A percentile compares a stretch with the other conserved stretches of the same genome.
phyloP scores from a whole-genome alignment of 2,329 filamentous ascomycete genomes.

The Fusarium sp. region DNA sequence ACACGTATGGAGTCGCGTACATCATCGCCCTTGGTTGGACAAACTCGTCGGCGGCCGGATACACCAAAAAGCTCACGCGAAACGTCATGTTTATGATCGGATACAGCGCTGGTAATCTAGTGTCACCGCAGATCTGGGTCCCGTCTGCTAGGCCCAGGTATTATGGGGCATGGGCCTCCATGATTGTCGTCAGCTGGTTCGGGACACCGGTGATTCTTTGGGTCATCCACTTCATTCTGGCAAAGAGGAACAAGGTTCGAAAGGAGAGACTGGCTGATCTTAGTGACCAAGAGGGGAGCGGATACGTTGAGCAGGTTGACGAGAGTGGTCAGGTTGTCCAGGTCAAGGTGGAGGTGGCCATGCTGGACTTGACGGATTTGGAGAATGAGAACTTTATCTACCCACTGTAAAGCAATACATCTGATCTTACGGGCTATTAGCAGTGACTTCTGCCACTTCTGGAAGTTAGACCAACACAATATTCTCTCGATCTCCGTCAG shows the following conservation, averaged over 20 bases:
- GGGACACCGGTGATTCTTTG: slow-evolving; percentile 54
- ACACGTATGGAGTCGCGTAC: slow-evolving; percentile 53
- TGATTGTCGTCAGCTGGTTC: slow-evolving; percentile 52
- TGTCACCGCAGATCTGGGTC: slow-evolving; percentile 56
- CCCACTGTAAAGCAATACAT: slow-evolving; percentile 15
- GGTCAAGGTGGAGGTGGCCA: slow-evolving; percentile 53
- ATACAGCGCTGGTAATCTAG: slow-evolving; percentile 54
- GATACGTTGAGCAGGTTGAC: slow-evolving; percentile 46
- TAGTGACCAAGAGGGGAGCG: slow-evolving; percentile 42
- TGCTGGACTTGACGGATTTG: slow-evolving; percentile 57
- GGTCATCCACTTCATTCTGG: slow-evolving; percentile 52
- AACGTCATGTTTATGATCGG: slow-evolving; percentile 59
- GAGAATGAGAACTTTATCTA: slow-evolving; percentile 59
- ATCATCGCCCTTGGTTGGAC: slow-evolving; percentile 56
- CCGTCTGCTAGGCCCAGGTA: slow-evolving; percentile 47
- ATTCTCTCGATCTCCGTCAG: too few species aligned
- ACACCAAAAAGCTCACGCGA: slow-evolving; percentile 62
- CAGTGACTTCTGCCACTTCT: too few species aligned
- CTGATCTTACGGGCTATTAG: too few species aligned
- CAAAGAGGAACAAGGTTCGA: slow-evolving; percentile 51
- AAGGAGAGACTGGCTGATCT: slow-evolving; percentile 38
- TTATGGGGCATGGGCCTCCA: slow-evolving; percentile 46
- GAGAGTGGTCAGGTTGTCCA: slow-evolving; percentile 50
- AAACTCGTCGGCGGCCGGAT: slow-evolving; percentile 54
- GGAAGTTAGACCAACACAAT: too few species aligned